Conservation (phyloP, 2,329 filamentous ascomycete species). For the Ciborinia camelliae region DNA sequence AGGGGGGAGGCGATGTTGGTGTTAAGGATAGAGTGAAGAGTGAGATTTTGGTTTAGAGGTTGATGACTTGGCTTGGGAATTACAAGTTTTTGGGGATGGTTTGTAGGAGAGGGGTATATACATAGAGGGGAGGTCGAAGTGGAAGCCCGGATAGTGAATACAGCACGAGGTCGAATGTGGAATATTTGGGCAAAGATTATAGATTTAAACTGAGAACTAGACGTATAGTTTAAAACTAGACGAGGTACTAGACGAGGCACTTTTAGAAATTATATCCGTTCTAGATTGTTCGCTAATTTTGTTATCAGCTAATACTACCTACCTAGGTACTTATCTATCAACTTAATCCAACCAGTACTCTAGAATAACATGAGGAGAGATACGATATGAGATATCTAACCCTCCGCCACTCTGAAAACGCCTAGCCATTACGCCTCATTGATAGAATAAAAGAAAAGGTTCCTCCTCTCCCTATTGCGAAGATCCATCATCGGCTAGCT, state of each 20-base stretch:
- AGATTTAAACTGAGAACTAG: background rate
- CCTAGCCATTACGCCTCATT: background rate
- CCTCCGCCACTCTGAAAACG: background rate
- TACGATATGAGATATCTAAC: background rate
- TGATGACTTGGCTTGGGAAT: background rate
- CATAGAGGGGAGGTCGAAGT: background rate
- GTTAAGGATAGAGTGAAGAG: background rate
- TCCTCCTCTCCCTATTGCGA: background rate
- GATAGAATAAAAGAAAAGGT: background rate
- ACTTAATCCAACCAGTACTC: too few relatives aligned
- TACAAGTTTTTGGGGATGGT: too few relatives aligned
- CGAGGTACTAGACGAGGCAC: background rate
- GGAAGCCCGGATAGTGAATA: too few relatives aligned
- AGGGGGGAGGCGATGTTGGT: constrained; percentile 13
- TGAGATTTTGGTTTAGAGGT: constrained; percentile 5
- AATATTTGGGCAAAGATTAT: background rate
- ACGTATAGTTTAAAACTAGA: background rate
- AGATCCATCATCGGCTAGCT: background rate
- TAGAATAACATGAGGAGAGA: background rate
- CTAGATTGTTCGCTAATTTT: background rate
- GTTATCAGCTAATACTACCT: background rate
- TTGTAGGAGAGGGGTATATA: background rate
- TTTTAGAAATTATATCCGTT: background rate
- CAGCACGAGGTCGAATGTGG: background rate
- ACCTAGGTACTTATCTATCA: too few relatives aligned